A percentile compares a stretch with the other conserved stretches of the same genome.
These are phyloP conservation scores for Barnettozyma wickerhamii DNA, from an alignment of 805 yeast genomes.

Conservation along the genomic window DNA sequence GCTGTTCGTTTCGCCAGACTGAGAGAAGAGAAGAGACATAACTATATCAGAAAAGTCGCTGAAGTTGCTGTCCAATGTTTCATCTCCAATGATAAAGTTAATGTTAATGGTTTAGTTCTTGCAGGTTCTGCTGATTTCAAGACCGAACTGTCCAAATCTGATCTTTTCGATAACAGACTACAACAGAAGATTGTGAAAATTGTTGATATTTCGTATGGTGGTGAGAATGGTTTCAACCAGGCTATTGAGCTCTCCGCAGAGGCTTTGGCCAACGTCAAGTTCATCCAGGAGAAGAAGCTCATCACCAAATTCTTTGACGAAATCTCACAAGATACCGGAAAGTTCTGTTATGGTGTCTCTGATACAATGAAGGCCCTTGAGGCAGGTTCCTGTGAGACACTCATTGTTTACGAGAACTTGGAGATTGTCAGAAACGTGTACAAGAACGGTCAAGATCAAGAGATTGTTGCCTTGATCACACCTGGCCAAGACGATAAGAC, in stretches of 20 bases:
- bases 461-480: constrained; percentile 64
- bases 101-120: constrained; percentile 87
- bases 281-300: constrained; percentile 96
- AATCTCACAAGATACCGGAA: constrained; percentile 95
- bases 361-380: constrained; percentile 96
- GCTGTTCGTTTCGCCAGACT: constrained; percentile 98
- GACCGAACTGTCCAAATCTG: constrained; percentile 88
- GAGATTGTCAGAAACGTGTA: constrained; percentile 79
- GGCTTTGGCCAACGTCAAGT: constrained; percentile 93
- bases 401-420: constrained; percentile 90
- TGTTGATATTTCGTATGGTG: constrained; percentile 98
- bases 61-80: constrained; percentile 98
- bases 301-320: constrained; percentile 92
- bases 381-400: constrained; percentile 90
- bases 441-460: constrained; percentile 78
- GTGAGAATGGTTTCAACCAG: constrained; percentile 99
- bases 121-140: constrained; percentile 99
- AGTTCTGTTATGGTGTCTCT: constrained; percentile 95
- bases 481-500: constrained; percentile 74
- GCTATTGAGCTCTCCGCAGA: constrained; percentile 98
- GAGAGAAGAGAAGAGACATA: constrained; percentile 98
- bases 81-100: constrained; percentile 90
- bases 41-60: constrained; percentile 96
- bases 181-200: constrained; percentile 82
- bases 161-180: constrained; percentile 87